Percentiles rank a stretch among this genome's conserved stretches.
Evolutionary conservation across 2,329 filamentous ascomycete species (phyloP).

Genomic region (Paraphoma sp.): DNA sequence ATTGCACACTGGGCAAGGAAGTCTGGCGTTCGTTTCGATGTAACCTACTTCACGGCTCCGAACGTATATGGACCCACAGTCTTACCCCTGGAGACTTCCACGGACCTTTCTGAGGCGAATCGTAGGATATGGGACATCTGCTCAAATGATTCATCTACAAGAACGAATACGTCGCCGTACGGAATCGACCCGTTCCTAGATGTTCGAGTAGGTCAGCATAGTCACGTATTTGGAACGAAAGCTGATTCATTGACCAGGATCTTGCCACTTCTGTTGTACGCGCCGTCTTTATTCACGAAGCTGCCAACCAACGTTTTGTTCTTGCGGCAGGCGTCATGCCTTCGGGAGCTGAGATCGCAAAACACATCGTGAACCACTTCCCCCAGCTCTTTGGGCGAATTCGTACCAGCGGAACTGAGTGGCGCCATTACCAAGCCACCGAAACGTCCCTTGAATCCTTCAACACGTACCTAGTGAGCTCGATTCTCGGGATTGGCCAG

Average conservation of each 20-base stretch:
- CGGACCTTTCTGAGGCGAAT: constrained; percentile 34
- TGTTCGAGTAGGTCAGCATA: constrained; percentile 33
- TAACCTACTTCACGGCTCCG: constrained; percentile 31
- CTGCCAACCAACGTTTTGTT: constrained; percentile 33
- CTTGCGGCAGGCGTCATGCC: constrained; percentile 34
- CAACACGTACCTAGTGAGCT: constrained; percentile 26
- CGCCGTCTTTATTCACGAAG: constrained; percentile 27
- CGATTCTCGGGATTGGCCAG: constrained; percentile 27
- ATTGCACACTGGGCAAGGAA: constrained; percentile 27
- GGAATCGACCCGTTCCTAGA: constrained; percentile 34
- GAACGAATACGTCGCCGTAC: constrained; percentile 24
- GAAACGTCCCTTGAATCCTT: constrained; percentile 20
- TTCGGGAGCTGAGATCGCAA: constrained; percentile 23
- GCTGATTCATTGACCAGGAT: constrained; percentile 29
- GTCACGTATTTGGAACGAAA: background rate
- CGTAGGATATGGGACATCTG: constrained; percentile 37
- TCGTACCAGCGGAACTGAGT: constrained; percentile 17
- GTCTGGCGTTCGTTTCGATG: constrained; percentile 27
- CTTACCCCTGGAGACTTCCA: constrained; percentile 25
- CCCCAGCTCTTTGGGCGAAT: constrained; percentile 31
- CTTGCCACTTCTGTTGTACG: constrained; percentile 33
- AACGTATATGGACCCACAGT: constrained; percentile 34
- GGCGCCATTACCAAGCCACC: constrained; percentile 7
- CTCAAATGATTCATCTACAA: constrained; percentile 21
- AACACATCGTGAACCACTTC: constrained; percentile 28